Conservation (phyloP, 768 basidiomycete species). For the Lactarius sp. region DNA sequence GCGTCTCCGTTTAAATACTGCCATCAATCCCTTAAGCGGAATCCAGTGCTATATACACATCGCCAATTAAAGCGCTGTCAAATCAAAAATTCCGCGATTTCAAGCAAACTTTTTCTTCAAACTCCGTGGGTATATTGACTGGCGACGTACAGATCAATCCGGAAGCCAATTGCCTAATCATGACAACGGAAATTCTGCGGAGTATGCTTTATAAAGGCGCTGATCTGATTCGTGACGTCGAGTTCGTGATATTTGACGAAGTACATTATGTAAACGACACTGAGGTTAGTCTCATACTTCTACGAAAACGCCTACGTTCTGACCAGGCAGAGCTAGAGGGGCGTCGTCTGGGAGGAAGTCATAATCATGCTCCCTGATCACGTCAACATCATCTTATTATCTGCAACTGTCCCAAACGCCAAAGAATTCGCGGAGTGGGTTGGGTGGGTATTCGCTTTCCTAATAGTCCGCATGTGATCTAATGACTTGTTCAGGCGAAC, state of each 20-base stretch:
- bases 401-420: slow-evolving; percentile 96
- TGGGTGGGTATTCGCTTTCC: slow-evolving; percentile 55
- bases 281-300: slow-evolving; percentile 54
- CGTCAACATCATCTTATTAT: slow-evolving; percentile 94
- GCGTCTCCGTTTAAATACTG: slow-evolving; percentile 18
- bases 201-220: slow-evolving; percentile 99
- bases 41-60: slow-evolving; percentile 92
- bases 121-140: slow-evolving; percentile 91
- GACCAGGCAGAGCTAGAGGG: slow-evolving; percentile 55
- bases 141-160: slow-evolving; percentile 99
- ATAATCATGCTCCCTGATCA: slow-evolving; percentile 99
- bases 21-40: not conserved
- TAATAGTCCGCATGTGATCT: not conserved
- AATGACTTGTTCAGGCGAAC: slow-evolving; percentile 61
- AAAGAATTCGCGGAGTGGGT: slow-evolving; percentile 99
- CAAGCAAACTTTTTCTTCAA: slow-evolving; percentile 89
- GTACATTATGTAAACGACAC: slow-evolving; percentile 99
- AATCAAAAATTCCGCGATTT: slow-evolving; percentile 99
- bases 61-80: slow-evolving; percentile 96
- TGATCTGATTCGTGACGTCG: slow-evolving; percentile 96
- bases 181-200: slow-evolving; percentile 96
- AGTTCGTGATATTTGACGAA: slow-evolving; percentile 99
- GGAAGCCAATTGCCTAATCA: slow-evolving; percentile 93
- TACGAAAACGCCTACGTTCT: not conserved
- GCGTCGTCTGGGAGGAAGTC: slow-evolving; percentile 99